These are phyloP conservation scores for Coemansia sp. DNA, from an alignment of 192 early-diverging fungal species.

Conservation along the genomic window DNA sequence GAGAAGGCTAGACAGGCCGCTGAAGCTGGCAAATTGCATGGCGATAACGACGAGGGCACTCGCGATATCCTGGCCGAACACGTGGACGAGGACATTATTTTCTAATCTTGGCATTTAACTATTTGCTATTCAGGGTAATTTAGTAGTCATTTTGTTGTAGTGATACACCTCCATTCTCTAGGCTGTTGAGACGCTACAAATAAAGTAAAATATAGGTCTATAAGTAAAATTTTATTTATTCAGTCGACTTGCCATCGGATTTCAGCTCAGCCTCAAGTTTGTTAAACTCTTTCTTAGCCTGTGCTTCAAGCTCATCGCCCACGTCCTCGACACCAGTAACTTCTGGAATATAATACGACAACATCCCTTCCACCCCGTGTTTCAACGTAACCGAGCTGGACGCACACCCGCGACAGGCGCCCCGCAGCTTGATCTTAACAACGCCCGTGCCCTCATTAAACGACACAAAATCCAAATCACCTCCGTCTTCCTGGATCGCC, in stretches of 20 bases:
- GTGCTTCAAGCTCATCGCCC: slow-evolving; percentile 76
- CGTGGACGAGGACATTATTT: slow-evolving; percentile 59
- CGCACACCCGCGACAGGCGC: slow-evolving; percentile 94
- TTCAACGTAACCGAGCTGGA: slow-evolving; percentile 88
- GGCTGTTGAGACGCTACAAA: neutral
- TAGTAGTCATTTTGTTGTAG: too few relatives aligned
- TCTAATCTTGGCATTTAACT: slow-evolving; percentile 29
- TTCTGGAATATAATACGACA: slow-evolving; percentile 98
- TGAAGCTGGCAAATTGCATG: slow-evolving; percentile 8
- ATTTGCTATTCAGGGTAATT: too few relatives aligned
- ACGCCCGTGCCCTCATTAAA: slow-evolving; percentile 78
- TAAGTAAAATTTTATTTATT: neutral
- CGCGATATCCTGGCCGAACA: slow-evolving; percentile 51
- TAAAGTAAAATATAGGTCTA: neutral
- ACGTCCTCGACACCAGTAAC: slow-evolving; percentile 85
- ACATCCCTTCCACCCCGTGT: slow-evolving; percentile 99
- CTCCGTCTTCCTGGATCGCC: slow-evolving; percentile 98
- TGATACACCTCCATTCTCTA: too few relatives aligned
- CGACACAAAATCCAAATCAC: slow-evolving; percentile 94
- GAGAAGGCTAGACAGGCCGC: slow-evolving; percentile 16
- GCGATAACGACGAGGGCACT: neutral
- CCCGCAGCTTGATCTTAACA: slow-evolving; percentile 88
- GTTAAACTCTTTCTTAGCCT: slow-evolving; percentile 81
- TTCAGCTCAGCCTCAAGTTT: slow-evolving; percentile 70
- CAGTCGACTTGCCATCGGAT: neutral